These are phyloP conservation scores for Globisporangium spinosum DNA, from an alignment of 352 stramenopile genomes.

Conservation along the genomic window DNA sequence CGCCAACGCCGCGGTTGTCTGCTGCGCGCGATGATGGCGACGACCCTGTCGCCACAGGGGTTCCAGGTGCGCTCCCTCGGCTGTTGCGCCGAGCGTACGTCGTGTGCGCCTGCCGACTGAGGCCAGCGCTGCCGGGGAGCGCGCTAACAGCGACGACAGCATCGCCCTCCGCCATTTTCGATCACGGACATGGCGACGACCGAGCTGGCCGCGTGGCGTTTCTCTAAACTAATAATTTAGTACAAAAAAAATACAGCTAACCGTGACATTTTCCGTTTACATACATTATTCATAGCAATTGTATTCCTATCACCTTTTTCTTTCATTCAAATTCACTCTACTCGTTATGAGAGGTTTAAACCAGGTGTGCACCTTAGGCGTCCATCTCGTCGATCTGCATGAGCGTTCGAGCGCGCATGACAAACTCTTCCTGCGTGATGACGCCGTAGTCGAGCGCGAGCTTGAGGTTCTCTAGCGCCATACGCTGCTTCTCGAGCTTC, in stretches of 20 bases:
- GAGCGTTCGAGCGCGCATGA: not conserved
- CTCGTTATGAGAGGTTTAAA: too few relatives aligned
- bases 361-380: too few relatives aligned
- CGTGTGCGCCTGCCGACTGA: not conserved
- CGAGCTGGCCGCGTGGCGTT: too few relatives aligned
- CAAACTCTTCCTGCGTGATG: constrained; percentile 1
- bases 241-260: too few relatives aligned
- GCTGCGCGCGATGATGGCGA: not conserved
- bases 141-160: not conserved
- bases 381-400: not conserved
- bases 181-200: not conserved
- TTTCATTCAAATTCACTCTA: too few relatives aligned
- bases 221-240: too few relatives aligned
- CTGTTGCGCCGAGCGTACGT: not conserved
- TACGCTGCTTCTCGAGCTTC: not conserved
- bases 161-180: constrained; percentile 1
- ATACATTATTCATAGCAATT: too few relatives aligned
- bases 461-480: constrained; percentile 1
- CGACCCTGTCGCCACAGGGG: not conserved
- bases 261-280: too few relatives aligned
- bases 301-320: too few relatives aligned
- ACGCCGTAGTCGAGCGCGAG: not conserved
- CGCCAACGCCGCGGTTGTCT: not conserved
- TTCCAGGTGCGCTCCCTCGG: not conserved
- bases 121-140: not conserved